These are phyloP conservation scores for Alloteropsis semialata DNA, from an alignment of 176 grass and related monocot genomes.

Conservation along the genomic window DNA sequence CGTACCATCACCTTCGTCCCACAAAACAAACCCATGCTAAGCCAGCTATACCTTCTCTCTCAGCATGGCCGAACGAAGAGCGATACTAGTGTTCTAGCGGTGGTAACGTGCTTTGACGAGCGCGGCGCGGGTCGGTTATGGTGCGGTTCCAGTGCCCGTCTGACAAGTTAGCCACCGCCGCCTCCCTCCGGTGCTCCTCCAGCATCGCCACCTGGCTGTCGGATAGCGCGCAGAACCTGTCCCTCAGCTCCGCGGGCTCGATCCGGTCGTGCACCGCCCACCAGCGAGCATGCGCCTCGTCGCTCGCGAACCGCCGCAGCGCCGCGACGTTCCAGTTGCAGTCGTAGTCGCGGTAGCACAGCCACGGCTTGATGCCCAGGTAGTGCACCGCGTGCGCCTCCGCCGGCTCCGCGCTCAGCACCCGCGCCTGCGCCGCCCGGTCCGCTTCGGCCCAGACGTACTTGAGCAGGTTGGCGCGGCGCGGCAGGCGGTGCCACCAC, in stretches of 20 bases:
- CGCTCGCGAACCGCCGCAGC: constrained; percentile 51
- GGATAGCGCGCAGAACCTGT: constrained; percentile 30
- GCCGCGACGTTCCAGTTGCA: constrained; percentile 64
- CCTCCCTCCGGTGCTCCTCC: constrained; percentile 44
- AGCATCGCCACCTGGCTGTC: constrained; percentile 28
- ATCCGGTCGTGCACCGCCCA: constrained; percentile 60
- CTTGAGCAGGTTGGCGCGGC: constrained; percentile 59
- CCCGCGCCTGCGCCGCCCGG: constrained; percentile 32
- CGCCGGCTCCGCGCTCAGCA: constrained; percentile 14
- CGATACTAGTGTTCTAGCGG: too few relatives aligned
- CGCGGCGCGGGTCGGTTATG: constrained; percentile 37
- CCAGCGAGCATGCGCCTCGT: constrained; percentile 47
- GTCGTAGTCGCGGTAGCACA: constrained; percentile 74
- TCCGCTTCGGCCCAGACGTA: constrained; percentile 36
- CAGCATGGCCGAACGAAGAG: too few relatives aligned
- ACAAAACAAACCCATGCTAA: too few relatives aligned
- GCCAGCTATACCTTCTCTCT: too few relatives aligned
- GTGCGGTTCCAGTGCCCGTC: constrained; percentile 48
- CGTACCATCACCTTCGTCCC: too few relatives aligned
- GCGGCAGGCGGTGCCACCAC: constrained; percentile 92
- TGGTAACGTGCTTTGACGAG: too few relatives aligned
- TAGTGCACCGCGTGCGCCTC: constrained; percentile 62
- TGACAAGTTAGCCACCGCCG: constrained; percentile 21
- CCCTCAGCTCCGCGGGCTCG: constrained; percentile 28
- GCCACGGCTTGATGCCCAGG: constrained; percentile 72